Base-by-base conservation (phyloP, 495 filamentous ascomycete species). In the Lentithecium fluviatile region DNA sequence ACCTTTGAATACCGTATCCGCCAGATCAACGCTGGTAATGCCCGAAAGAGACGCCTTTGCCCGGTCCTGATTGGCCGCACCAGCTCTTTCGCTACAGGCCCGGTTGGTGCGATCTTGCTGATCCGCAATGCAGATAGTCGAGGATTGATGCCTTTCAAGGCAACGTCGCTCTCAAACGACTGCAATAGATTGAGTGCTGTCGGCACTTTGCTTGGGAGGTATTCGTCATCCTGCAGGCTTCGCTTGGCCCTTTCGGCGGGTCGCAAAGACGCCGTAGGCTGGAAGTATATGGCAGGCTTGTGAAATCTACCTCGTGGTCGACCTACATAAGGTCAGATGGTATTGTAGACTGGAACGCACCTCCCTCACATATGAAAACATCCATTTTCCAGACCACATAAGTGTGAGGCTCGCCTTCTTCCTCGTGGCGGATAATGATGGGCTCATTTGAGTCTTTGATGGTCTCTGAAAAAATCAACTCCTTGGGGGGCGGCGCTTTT, bases 151-250 rank as follows among this genome's bases (percentile, higher is more conserved):
- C 83, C 84, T 4, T 70, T 70, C 36, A 94, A 74, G 7, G 80
- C 78, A 51, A 87, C 85, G 66, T 93, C 90, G 54, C 79, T 76
- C 47, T 81, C 81, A 50, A 95, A 85, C 7, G 90, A 80, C 70
- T 93, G 88, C 0, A 97, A 77, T 10, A 97, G 77, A 70, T 96
- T 96, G 36, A 89, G 78, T 1, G 88, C 89, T 3, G 86, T 83
- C 7, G 91, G 86, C 26, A 88, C 75, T 47, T 86, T 79, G 56
- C 88, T 86, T 42, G 85, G 86, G 56, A 96, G 82, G 71, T 95
- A 93, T 51, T 88, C 85, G 69, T 90, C 82, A 37, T 77, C 77
- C n/a, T 73, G 59, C 7, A 74, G 74, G 23, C 77, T 72, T n/a
- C 72, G 65, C 47, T 76, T 77, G n/a, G 78, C 73, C 29, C 75